phyloP scores from a whole-genome alignment of 129 eudicot species.

The Tagetes patula region DNA sequence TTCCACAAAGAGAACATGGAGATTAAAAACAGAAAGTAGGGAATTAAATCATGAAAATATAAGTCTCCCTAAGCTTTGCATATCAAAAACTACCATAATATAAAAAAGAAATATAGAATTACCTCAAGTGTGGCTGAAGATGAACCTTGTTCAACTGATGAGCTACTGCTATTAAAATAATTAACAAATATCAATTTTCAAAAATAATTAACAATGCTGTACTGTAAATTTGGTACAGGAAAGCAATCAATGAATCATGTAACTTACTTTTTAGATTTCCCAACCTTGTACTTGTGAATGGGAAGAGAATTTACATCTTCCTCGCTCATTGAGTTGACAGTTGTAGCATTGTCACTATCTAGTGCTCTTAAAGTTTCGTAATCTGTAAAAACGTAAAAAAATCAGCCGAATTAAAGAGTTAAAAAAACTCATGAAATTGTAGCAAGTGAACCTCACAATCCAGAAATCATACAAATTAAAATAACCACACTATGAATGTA shows the following conservation, averaged over 20 bases:
- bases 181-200: constrained; percentile 16
- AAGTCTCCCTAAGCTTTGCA: background rate
- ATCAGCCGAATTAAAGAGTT: background rate
- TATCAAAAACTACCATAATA: background rate
- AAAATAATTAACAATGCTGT: background rate
- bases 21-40: background rate
- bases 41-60: background rate
- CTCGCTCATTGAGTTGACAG: constrained; percentile 79
- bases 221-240: constrained; percentile 11
- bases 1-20: background rate
- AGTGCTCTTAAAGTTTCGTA: constrained; percentile 92
- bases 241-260: background rate
- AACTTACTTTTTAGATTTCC: constrained; percentile 55
- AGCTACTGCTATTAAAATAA: constrained; percentile 38
- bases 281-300: constrained; percentile 72
- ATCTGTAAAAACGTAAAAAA: constrained; percentile 46
- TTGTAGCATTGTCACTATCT: constrained; percentile 71
- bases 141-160: constrained; percentile 53
- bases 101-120: constrained; percentile 17
- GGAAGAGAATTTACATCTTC: constrained; percentile 96
- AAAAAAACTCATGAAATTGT: background rate
- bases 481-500: constrained; percentile 19
- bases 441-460: constrained; percentile 2
- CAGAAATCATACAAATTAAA: background rate
- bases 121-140: constrained; percentile 65